Base-by-base conservation (phyloP, 1,139 yeast species). In the Magnusiomyces suaveolens region DNA sequence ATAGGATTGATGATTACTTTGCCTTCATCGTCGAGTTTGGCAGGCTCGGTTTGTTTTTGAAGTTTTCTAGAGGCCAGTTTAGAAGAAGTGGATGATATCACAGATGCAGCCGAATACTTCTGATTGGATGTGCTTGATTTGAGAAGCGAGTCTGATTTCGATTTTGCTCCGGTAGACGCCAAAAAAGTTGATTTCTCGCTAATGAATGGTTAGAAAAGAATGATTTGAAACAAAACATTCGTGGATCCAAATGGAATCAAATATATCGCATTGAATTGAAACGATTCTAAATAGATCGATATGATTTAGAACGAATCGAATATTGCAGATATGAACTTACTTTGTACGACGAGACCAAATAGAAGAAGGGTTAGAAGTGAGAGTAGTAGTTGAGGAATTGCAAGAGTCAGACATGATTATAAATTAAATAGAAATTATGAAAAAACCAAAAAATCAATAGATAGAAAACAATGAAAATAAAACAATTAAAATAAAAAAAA, bases 321-420 rank as follows among this genome's bases (percentile, higher is more conserved):
- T n/a, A n/a, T n/a, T n/a, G n/a, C n/a, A n/a, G n/a, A n/a, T n/a
- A n/a, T n/a, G n/a, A n/a, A 59, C 62, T 26, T 60, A 59, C 60
- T 59, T 58, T 12, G 63, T 57, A 14, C 65, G 57, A 20, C 65
- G 60, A 46, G 59, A 57, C 66, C 66, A 63, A 50, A 63, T 63
- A 23, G 65, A 62, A 29, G 41, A 38, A 38, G 41, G 20, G 20
- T n/a, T n/a, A n/a, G n/a, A n/a, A n/a, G n/a, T n/a, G n/a, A n/a
- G n/a, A n/a, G 52, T 38, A 50, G 54, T 54, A 16, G 41, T n/a
- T n/a, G n/a, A n/a, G 36, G 43, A 51, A 29, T 48, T 29, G 12
- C 10, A 6, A 29, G 12, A 44, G 47, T 43, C 41, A 46, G 55
- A 44, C 55, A 56, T 52, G 46, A 44, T 46, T n/a, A n/a, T n/a